Percentiles rank a stretch among this genome's conserved stretches.
These are phyloP conservation scores for Allium cepa DNA, from an alignment of 106 monocot species.

Conservation along the genomic window DNA sequence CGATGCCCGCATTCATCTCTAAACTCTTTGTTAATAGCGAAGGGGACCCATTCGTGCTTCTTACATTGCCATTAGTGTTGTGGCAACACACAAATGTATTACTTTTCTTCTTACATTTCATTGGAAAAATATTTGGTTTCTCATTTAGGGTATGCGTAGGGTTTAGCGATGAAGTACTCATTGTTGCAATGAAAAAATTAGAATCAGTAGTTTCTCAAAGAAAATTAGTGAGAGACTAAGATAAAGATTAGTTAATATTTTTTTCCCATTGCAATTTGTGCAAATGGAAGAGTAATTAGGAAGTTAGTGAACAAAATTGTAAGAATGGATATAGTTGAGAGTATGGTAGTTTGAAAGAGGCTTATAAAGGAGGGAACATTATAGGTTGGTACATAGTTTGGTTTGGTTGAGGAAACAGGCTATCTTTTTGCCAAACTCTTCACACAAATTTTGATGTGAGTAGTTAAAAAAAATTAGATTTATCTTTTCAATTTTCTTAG, in stretches of 20 bases:
- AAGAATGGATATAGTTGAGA: slow-evolving; percentile 8
- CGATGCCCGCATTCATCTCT: not conserved
- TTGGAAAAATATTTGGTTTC: slow-evolving; percentile 6
- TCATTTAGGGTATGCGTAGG: slow-evolving; percentile 3
- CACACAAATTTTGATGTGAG: slow-evolving; percentile 10
- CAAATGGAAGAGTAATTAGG: slow-evolving; percentile 16
- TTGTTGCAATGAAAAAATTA: slow-evolving; percentile 11
- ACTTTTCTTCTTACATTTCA: slow-evolving; percentile 4
- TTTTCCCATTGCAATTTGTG: slow-evolving; percentile 10
- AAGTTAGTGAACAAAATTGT: slow-evolving; percentile 14
- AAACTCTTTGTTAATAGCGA: not conserved
- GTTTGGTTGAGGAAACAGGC: slow-evolving; percentile 20
- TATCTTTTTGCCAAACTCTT: slow-evolving; percentile 32
- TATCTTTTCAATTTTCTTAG: not conserved
- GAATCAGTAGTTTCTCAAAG: slow-evolving; percentile 5
- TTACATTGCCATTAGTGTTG: slow-evolving; percentile 7
- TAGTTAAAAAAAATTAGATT: slow-evolving; percentile 4
- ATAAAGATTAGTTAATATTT: slow-evolving; percentile 16
- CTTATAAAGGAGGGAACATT: slow-evolving; percentile 14
- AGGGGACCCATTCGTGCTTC: not conserved
- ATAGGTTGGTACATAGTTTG: slow-evolving; percentile 9
- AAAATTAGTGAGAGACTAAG: slow-evolving; percentile 5
- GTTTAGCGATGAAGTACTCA: slow-evolving; percentile 25
- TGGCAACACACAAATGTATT: not conserved
- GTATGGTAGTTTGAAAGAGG: slow-evolving; percentile 19